Base-by-base conservation (phyloP, 139 green algal species). In the Astrephomene gubernaculifera region DNA sequence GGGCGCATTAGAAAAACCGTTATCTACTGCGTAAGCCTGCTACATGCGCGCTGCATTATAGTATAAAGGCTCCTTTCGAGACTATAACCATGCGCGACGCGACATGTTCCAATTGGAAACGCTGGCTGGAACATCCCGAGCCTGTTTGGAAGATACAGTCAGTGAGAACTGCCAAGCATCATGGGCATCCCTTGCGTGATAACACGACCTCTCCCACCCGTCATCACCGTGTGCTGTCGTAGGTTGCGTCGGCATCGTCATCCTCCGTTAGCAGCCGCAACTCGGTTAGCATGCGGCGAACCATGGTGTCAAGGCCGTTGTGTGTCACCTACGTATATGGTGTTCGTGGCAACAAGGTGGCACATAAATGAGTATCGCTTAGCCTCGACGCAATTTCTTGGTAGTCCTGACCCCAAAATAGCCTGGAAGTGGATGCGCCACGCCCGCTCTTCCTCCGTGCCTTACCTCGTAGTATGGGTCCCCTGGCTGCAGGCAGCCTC, bases 241-340 rank as follows among this genome's bases (percentile, higher is more conserved):
- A 79, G 0, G 25, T 27, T 4, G 71, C 61, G 35, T 83, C 83
- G 45, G 45, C 35, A 9, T 45, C n/a, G 1, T 60, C 72, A n/a
- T 88, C 83, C n/a, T 60, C 22, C 24, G 43, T 36, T 27, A 88
- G 39, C 53, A 88, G 83, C 10, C 45, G 36, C 57, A 88, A 63
- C 83, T 88, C 83, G 22, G 19, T 25, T 0, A 88, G 39, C 61
- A 88, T 60, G 17, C 83, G 63, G 2, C 83, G 61, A 1, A 83
- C 53, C 83, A 88, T 88, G 27, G 64, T 73, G 27, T 88, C 83
- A 53, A 88, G 38, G 0, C 82, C 82, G 71, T 81, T 76, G 71
- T 87, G 82, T 4, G 82, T 85, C 12, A 73, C 68, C 60, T 86
- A 33, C 57, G n/a, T 33, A 65, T 65, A 6, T 6, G 22, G 6